Evolutionary conservation across 495 filamentous ascomycete species (phyloP), one percentile per base, ranked within the genome.

Genomic region (Lasiosphaeria hispida): DNA sequence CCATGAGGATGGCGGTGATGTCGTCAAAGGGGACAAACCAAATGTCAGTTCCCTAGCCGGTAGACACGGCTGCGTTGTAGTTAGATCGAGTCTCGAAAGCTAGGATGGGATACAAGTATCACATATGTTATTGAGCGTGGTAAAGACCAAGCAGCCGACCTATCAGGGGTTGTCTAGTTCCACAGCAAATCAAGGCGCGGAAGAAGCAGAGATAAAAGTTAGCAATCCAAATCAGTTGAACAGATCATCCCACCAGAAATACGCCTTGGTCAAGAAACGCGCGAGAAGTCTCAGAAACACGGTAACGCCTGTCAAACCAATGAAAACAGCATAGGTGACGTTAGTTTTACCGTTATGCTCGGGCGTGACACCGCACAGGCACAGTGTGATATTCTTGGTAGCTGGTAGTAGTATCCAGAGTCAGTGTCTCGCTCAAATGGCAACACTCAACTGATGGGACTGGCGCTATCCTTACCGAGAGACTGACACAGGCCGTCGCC

Each of bases 1-100:
- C 65, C 53, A 35, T 45, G 10, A 60, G 10, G 33, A 72, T 39
- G 5, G 36, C 43, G 41, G 75, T 78, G 49, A 82, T 71, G 42
- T 81, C 69, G n/a, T 75, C 63, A 30, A 72, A 73, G 1, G 75
- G 69, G 15, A 82, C 62, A 10, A 71, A 68, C 77, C 77, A 82
- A 34, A 80, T 73, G 56, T 82, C 76, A 38, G 58, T 71, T 1
- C 78, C 75, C 10, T 77, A 61, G 7, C 80, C 78, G 38, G 64
- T 51, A 18, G 71, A 48, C n/a, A 71, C 71, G 63, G 73, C 71
- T 75, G 45, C 18, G 48, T 15, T 33, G 9, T 51, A 23, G 37
- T 30, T 52, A 19, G 17, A 8, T 8, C 15, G 7, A 35, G 36
- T 38, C 7, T 39, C 13, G 0, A 1, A 3, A 6, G 2, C 0